phyloP scores from a whole-genome alignment of 139 green algal genomes.

The Pseudopediastrum boryanum region DNA sequence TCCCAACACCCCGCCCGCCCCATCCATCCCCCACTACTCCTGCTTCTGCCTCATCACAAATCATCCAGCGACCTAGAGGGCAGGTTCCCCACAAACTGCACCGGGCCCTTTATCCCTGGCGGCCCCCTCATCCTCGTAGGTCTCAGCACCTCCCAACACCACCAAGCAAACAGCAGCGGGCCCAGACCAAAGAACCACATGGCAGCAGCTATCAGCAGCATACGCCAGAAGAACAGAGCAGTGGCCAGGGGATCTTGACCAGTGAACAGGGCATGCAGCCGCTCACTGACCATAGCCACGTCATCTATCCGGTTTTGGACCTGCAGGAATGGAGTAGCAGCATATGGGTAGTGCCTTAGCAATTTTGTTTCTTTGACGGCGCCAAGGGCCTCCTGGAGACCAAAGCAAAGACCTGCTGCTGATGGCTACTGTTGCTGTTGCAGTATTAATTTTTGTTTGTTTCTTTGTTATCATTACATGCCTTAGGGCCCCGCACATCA shows the following conservation, averaged over 20 bases:
- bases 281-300: slow-evolving; percentile 34
- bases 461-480: too few relatives aligned
- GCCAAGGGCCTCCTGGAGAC: too few relatives aligned
- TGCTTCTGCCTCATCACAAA: not conserved
- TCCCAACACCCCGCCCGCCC: slow-evolving; percentile 41
- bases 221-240: slow-evolving; percentile 16
- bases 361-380: too few relatives aligned
- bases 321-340: too few relatives aligned
- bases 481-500: too few relatives aligned
- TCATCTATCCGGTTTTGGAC: slow-evolving; percentile 44
- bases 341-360: too few relatives aligned
- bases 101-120: slow-evolving; percentile 23
- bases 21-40: not conserved
- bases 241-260: slow-evolving; percentile 36
- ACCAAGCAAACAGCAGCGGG: slow-evolving; percentile 29
- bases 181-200: slow-evolving; percentile 15
- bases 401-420: too few relatives aligned
- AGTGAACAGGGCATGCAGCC: slow-evolving; percentile 27
- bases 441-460: too few relatives aligned
- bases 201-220: slow-evolving; percentile 31
- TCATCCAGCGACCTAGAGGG: slow-evolving; percentile 28
- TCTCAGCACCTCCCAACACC: slow-evolving; percentile 38
- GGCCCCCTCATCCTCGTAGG: slow-evolving; percentile 15
- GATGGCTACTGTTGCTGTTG: too few relatives aligned
- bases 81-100: slow-evolving; percentile 37